Conservation (phyloP, 768 basidiomycete genomes). For the Imleria badia region DNA sequence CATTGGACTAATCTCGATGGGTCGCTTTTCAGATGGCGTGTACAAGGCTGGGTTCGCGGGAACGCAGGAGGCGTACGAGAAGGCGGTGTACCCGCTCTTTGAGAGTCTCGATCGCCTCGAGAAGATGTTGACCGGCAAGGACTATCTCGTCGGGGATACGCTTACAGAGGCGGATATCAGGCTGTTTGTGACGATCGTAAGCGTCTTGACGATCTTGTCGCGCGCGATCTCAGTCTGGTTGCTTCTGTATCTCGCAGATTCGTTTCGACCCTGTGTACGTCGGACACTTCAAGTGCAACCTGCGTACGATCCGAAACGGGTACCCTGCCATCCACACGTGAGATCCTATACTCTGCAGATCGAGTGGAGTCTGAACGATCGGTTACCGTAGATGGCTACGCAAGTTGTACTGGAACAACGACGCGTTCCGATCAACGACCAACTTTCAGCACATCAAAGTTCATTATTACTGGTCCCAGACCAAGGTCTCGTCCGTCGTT, state of each 20-base stretch:
- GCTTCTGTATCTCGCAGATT: constrained; percentile 42
- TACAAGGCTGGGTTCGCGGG: constrained; percentile 90
- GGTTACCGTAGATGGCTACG: constrained; percentile 61
- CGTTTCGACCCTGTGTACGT: constrained; percentile 92
- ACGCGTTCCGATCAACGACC: constrained; percentile 85
- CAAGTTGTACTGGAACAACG: constrained; percentile 87
- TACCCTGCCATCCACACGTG: constrained; percentile 79
- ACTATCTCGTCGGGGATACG: constrained; percentile 78
- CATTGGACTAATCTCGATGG: background rate
- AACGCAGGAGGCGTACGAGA: constrained; percentile 76
- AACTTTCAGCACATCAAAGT: constrained; percentile 77
- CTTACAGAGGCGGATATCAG: constrained; percentile 87
- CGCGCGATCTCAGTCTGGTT: background rate
- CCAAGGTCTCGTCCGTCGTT: constrained; percentile 11
- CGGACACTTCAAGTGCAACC: constrained; percentile 93
- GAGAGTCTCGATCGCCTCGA: constrained; percentile 81
- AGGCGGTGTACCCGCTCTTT: constrained; percentile 72
- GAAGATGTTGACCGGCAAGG: constrained; percentile 69
- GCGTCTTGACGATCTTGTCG: constrained; percentile 21
- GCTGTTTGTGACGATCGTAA: constrained; percentile 89
- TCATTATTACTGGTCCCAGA: constrained; percentile 41
- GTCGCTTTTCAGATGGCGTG: constrained; percentile 61
- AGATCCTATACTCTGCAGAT: background rate
- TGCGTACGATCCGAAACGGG: constrained; percentile 78
- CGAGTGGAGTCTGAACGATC: background rate